phyloP scores from a whole-genome alignment of 805 yeast species.

The Lachancea cidri region DNA sequence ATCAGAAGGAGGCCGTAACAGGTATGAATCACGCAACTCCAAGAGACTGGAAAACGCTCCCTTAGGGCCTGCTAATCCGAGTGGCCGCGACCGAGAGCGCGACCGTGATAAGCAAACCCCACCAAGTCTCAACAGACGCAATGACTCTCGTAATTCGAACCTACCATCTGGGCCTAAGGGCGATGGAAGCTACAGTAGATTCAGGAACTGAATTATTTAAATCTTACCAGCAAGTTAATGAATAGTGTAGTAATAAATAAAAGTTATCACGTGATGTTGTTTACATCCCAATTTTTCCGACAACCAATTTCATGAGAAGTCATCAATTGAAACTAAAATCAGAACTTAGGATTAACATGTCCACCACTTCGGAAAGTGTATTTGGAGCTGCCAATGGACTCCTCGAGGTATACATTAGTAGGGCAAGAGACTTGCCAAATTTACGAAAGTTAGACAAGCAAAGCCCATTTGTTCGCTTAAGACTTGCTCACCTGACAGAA shows the following conservation, averaged over 20 bases:
- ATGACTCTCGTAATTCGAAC: not conserved
- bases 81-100: not conserved
- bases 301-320: not conserved
- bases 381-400: constrained; percentile 37
- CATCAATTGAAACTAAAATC: not conserved
- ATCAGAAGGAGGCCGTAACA: not conserved
- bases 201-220: too few species aligned
- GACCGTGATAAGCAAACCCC: not conserved
- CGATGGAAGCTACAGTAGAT: not conserved
- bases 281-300: not conserved
- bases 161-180: not conserved
- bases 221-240: too few species aligned
- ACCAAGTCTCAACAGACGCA: not conserved
- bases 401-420: constrained; percentile 67
- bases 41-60: not conserved
- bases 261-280: not conserved
- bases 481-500: constrained; percentile 78
- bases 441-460: constrained; percentile 85
- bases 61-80: not conserved
- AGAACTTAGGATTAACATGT: not conserved
- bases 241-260: too few species aligned
- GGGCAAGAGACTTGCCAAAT: constrained; percentile 85
- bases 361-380: constrained; percentile 2
- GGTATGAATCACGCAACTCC: not conserved
- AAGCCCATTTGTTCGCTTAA: constrained; percentile 79